These are phyloP conservation scores for Hypoxylon sp. DNA, from an alignment of 2,329 filamentous ascomycete genomes.

Conservation along the genomic window DNA sequence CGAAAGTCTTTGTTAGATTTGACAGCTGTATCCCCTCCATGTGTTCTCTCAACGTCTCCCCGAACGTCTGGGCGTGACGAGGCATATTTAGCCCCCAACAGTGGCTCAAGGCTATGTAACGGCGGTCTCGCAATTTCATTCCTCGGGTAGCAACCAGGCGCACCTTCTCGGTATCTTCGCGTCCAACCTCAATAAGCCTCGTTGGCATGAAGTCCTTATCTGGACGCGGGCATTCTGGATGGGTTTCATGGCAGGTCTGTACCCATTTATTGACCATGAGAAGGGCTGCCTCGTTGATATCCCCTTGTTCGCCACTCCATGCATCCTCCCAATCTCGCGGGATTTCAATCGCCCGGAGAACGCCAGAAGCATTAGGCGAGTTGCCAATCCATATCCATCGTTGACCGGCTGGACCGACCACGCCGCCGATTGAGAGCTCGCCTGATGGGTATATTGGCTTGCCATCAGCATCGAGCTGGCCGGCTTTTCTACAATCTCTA, in stretches of 20 bases:
- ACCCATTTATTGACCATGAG: slow-evolving; percentile 14
- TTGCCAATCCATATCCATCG: slow-evolving; percentile 21
- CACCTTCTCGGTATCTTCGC: neutral
- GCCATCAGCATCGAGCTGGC: slow-evolving; percentile 5
- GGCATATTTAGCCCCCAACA: slow-evolving; percentile 26
- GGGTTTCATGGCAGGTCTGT: neutral
- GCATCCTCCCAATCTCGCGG: slow-evolving; percentile 15
- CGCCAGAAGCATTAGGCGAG: slow-evolving; percentile 8
- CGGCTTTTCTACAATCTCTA: slow-evolving; percentile 8
- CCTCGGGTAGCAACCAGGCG: slow-evolving; percentile 3
- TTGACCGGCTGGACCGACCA: slow-evolving; percentile 15
- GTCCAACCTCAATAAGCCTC: slow-evolving; percentile 20
- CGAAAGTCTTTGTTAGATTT: slow-evolving; percentile 15
- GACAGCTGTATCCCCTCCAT: neutral
- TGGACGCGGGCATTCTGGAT: slow-evolving; percentile 7
- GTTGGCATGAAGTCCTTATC: slow-evolving; percentile 9
- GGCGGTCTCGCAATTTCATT: slow-evolving; percentile 8
- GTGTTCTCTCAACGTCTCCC: slow-evolving; percentile 12
- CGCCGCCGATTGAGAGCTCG: slow-evolving; percentile 15
- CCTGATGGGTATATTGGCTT: slow-evolving; percentile 1
- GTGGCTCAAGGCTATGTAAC: slow-evolving; percentile 19
- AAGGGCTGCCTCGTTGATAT: slow-evolving; percentile 13
- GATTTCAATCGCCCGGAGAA: slow-evolving; percentile 7
- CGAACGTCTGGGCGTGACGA: slow-evolving; percentile 5
- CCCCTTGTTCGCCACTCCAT: neutral